Evolutionary conservation across 139 green algal species (phyloP), one percentile per base, ranked within the genome.

Genomic region (Prasinococcaceae sp.): DNA sequence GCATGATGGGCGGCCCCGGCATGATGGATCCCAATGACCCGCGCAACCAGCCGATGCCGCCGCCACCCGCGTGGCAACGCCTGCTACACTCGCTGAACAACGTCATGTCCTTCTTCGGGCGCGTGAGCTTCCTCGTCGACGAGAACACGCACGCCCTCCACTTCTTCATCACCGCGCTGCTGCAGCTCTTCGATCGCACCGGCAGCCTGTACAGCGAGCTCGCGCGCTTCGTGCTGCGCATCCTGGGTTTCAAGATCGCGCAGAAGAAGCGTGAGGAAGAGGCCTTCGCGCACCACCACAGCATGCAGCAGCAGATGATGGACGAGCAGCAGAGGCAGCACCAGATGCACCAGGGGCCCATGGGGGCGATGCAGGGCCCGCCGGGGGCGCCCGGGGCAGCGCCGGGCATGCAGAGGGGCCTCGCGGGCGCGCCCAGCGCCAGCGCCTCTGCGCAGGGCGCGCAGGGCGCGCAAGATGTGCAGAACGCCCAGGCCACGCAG

Each of bases 121-220:
- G 86, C 2, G 70, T 98, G 10, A 90, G 86, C 4, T 94, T 94
- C 58, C 65, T 97, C 17, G 88, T 98, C 29, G 90, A 97, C 63
- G 87, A 98, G 55, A 98, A 97, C 59, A 82, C 90, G 25, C 84
- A 95, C 50, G 90, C 90, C 3, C 67, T 98, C 16, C 88, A 98
- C 69, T 97, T 98, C 65, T 97, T 98, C 70, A 87, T 98, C 26
- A 81, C 69, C 0, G 85, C 86, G 1, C 58, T 98, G 49, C 72
- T 98, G 28, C 47, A 65, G 48, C 77, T 98, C 27, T 63, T 94
- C 28, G 90, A 98, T 63, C 75, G 85, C 2, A 78, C 79, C 5
- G 88, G 90, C 2, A 83, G 74, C 0, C 53, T 98, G 19, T 98
- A 97, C 58, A 84, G 77, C 0, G 90, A 98, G 72, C 55, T 97